These are phyloP conservation scores for Diatrype stigma DNA, from an alignment of 2,329 filamentous ascomycete genomes.

Conservation along the genomic window DNA sequence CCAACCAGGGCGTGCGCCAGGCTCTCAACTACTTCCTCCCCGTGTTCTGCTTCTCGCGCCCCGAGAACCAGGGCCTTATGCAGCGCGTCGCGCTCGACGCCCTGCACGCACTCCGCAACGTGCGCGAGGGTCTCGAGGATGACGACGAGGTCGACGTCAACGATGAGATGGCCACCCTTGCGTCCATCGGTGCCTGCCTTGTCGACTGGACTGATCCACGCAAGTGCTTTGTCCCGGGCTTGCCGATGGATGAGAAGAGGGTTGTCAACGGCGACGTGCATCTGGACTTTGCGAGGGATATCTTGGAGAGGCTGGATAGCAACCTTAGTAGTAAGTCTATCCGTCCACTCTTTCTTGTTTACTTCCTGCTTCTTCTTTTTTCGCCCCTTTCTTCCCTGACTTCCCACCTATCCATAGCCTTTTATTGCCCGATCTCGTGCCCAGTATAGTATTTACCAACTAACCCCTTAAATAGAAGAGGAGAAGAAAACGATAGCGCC, in stretches of 20 bases:
- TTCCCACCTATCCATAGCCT: too few species aligned
- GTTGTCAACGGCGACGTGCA: constrained; percentile 74
- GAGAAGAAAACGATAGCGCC: constrained; percentile 79
- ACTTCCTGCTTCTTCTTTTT: not conserved
- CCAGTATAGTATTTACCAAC: constrained; percentile 29
- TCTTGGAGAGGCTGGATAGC: constrained; percentile 69
- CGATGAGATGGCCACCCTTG: constrained; percentile 74
- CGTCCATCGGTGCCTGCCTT: constrained; percentile 74
- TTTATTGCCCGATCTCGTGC: too few species aligned
- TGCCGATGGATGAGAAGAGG: constrained; percentile 55
- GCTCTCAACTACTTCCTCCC: constrained; percentile 90
- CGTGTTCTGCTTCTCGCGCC: constrained; percentile 83
- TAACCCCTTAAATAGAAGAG: constrained; percentile 55
- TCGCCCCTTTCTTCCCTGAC: constrained; percentile 1
- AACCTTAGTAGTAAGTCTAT: constrained; percentile 60
- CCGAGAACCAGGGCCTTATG: constrained; percentile 82
- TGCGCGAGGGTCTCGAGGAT: constrained; percentile 68
- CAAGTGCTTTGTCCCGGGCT: constrained; percentile 59
- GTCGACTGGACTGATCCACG: constrained; percentile 95
- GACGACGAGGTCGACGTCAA: constrained; percentile 73
- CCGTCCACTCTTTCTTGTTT: not conserved
- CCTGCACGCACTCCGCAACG: constrained; percentile 68
- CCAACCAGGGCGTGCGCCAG: constrained; percentile 80
- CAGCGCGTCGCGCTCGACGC: constrained; percentile 67
- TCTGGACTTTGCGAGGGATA: constrained; percentile 69